Evolutionary conservation across 768 basidiomycete species (phyloP).

Genomic region (Kwoniella pini): DNA sequence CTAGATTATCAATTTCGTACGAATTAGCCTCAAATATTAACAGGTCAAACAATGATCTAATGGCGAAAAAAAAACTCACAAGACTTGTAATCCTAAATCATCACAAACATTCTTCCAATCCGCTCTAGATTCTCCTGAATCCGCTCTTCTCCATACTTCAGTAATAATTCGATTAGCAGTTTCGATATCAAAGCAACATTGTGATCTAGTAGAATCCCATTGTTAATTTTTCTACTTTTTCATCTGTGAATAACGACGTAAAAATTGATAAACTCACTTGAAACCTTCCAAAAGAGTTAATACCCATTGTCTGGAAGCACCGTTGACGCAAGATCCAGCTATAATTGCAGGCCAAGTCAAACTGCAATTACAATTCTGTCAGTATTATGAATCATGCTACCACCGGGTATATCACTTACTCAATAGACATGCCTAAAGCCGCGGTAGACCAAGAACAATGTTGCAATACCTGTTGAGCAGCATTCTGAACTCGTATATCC

Average conservation of each 20-base stretch:
- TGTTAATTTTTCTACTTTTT: too few relatives aligned
- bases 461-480: conserved; percentile 42
- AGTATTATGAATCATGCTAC: neutral
- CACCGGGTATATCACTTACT: conserved; percentile 34
- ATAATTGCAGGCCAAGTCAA: conserved; percentile 53
- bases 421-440: conserved; percentile 50
- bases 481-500: conserved; percentile 42
- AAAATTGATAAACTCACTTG: conserved; percentile 39
- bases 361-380: conserved; percentile 17
- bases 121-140: conserved; percentile 30
- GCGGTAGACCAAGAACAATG: conserved; percentile 51
- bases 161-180: conserved; percentile 44
- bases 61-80: conserved; percentile 33
- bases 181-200: conserved; percentile 53
- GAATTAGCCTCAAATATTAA: too few relatives aligned
- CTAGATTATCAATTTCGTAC: too few relatives aligned
- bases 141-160: conserved; percentile 46
- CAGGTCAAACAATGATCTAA: too few relatives aligned
- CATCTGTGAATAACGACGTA: neutral
- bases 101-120: conserved; percentile 50
- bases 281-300: conserved; percentile 47
- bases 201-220: conserved; percentile 26
- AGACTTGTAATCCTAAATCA: conserved; percentile 40
- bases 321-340: conserved; percentile 41
- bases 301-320: conserved; percentile 39